phyloP scores from a whole-genome alignment of 2,329 filamentous ascomycete genomes.

The Nemania bipapillata region DNA sequence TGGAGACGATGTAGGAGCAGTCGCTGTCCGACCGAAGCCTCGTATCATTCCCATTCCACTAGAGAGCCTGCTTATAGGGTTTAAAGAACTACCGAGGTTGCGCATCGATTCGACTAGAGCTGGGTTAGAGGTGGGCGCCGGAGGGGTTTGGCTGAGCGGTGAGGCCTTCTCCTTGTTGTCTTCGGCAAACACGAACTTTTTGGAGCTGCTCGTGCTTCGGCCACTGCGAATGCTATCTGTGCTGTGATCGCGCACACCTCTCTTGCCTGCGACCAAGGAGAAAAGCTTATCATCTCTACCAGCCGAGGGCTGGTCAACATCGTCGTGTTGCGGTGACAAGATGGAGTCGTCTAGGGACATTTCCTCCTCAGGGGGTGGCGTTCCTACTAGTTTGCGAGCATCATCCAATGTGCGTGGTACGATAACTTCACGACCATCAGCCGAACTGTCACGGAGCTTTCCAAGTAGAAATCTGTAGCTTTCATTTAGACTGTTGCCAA shows the following conservation, averaged over 20 bases:
- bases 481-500: conserved; percentile 87
- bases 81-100: conserved; percentile 81
- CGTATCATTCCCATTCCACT: conserved; percentile 76
- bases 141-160: conserved; percentile 48
- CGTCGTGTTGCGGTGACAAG: conserved; percentile 60
- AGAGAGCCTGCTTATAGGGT: conserved; percentile 82
- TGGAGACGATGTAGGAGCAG: conserved; percentile 54
- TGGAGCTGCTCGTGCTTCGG: conserved; percentile 70
- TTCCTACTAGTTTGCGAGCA: conserved; percentile 85
- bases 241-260: conserved; percentile 73
- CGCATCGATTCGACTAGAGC: conserved; percentile 82
- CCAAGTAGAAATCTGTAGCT: conserved; percentile 95
- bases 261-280: conserved; percentile 75
- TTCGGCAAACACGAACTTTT: conserved; percentile 65
- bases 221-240: conserved; percentile 76
- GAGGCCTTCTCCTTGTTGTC: conserved; percentile 56
- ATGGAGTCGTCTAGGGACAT: conserved; percentile 68
- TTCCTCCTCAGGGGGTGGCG: conserved; percentile 71
- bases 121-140: conserved; percentile 59
- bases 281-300: conserved; percentile 72
- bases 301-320: conserved; percentile 50
- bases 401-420: conserved; percentile 93
- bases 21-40: conserved; percentile 73
- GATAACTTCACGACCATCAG: conserved; percentile 61
- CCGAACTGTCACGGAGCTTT: conserved; percentile 79